Evolutionary conservation across 495 filamentous ascomycete species (phyloP).

Genomic region (Talaromyces adpressus): DNA sequence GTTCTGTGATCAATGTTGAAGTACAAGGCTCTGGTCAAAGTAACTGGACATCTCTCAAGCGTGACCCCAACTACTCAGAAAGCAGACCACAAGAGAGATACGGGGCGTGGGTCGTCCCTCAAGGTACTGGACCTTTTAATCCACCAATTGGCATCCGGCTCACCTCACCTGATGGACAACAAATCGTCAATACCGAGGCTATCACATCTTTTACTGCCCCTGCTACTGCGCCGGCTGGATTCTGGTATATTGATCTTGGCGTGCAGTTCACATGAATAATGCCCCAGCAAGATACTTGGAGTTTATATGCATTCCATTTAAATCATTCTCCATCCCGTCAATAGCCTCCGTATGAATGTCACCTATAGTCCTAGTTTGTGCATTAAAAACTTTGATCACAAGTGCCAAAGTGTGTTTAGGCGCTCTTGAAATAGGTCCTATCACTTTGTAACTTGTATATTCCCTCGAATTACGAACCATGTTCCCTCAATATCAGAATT

Average conservation of each 20-base stretch:
- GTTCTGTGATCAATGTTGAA: neutral
- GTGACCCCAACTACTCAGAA: neutral
- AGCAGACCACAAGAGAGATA: conserved; percentile 1
- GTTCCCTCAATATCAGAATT: no score
- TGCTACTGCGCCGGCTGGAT: neutral
- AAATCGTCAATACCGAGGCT: neutral
- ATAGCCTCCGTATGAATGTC: no score
- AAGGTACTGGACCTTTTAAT: neutral
- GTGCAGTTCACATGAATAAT: neutral
- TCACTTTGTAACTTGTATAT: no score
- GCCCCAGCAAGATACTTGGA: no score
- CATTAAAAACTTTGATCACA: no score
- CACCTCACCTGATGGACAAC: conserved; percentile 2
- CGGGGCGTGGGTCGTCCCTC: neutral
- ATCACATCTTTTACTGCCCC: neutral
- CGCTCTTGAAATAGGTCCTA: no score
- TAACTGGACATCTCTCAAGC: neutral
- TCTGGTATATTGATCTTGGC: conserved; percentile 1
- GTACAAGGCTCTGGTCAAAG: neutral
- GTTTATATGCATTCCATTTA: no score
- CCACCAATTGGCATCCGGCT: neutral
- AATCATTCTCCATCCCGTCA: no score
- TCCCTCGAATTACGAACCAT: no score
- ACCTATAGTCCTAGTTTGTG: no score
- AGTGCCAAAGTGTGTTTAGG: no score